These are phyloP conservation scores for Solanum dulcamara DNA, from an alignment of 257 asterid genomes.

Conservation along the genomic window DNA sequence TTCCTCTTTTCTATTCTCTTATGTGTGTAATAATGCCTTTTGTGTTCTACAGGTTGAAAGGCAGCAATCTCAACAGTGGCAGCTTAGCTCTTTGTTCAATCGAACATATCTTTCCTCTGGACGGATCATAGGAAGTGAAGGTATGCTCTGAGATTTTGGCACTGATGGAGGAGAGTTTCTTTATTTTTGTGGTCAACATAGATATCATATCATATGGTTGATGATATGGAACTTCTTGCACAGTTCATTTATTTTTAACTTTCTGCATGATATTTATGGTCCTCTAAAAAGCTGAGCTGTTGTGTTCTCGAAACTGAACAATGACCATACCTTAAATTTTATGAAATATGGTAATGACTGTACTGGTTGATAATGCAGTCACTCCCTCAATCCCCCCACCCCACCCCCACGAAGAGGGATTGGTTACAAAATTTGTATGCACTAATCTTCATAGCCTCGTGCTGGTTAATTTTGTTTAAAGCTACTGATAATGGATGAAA, in stretches of 20 bases:
- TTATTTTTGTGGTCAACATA: neutral
- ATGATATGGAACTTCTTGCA: neutral
- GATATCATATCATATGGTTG: neutral
- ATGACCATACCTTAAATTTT: neutral
- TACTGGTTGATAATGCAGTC: neutral
- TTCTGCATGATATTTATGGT: neutral
- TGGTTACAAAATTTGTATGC: neutral
- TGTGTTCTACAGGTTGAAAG: slow-evolving; percentile 30
- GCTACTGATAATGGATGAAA: neutral
- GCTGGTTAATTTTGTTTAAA: neutral
- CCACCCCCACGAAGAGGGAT: neutral
- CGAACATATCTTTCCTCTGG: slow-evolving; percentile 27
- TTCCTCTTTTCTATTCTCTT: neutral
- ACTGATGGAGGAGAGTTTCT: neutral
- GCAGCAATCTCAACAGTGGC: slow-evolving; percentile 54
- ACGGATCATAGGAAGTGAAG: slow-evolving; percentile 31
- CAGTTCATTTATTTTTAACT: neutral
- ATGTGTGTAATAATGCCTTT: neutral
- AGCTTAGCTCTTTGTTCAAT: slow-evolving; percentile 33
- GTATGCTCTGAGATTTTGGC: slow-evolving; percentile 10
- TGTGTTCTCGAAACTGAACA: neutral
- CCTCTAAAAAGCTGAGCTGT: neutral
- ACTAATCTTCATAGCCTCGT: neutral
- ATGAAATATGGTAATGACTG: neutral
- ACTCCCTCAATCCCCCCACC: neutral